Base-by-base conservation (phyloP, 257 asterid genomes). In the Plantago major region DNA sequence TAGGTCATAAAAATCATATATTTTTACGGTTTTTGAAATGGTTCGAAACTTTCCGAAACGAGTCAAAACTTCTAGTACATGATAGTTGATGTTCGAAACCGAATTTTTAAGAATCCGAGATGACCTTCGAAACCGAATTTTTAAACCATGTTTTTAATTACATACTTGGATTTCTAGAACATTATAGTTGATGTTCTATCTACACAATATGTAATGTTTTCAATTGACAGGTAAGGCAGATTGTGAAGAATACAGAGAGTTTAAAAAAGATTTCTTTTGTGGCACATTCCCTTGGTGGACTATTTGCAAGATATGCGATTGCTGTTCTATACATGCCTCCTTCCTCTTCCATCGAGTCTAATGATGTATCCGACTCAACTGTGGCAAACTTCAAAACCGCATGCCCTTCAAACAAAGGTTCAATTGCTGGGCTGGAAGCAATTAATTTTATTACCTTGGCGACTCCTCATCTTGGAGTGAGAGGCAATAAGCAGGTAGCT, bases 211-310 rank as follows among this genome's bases (percentile, higher is more conserved):
- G 42, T 42, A 26, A 65, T 44, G 50, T 43, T 49, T 50, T 63
- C 45, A n/a, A 59, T 56, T 40, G 42, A 57, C 83, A 90, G 98
- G 94, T 92, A 64, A 62, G 64, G 77, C 75, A 83, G 62, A 72
- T 92, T 58, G 91, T 89, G 74, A 80, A 76, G 72, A 81, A 74
- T 66, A 74, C 75, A 30, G 81, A 78, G 59, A 79, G 88, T 73
- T 74, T 89, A 13, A 83, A 60, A 57, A 92, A 67, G 82, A 89
- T 92, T 55, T 92, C 99, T 38, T 87, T 92, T 79, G 60, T 92
- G 73, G 91, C 96, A 61, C 99, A 92, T 89, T 92, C 99, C 63
- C 96, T 92, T 60, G 97, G 99, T 75, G 99, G 97, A 65, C 74
- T 89, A 68, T 81, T 92, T 66, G 88, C 97, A 46, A 84, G 99